Conservation (phyloP, 495 filamentous ascomycete species). For the Xylaria castorea region DNA sequence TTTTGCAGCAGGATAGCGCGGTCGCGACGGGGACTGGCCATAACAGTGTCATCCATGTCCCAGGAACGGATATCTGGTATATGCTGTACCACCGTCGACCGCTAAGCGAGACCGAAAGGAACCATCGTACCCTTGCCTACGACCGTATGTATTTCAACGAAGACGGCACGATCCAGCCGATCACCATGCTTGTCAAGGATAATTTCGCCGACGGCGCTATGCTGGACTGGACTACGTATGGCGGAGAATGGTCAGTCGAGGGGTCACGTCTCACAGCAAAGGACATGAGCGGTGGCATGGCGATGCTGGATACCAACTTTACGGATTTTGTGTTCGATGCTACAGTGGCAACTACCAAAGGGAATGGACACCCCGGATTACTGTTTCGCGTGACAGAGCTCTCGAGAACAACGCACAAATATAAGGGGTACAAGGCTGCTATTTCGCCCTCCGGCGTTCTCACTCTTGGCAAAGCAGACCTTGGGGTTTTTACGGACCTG, state of each 20-base stretch:
- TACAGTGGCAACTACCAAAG: conserved; percentile 27
- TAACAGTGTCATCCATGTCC: conserved; percentile 49
- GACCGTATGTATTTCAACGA: conserved; percentile 56
- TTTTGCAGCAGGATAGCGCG: conserved; percentile 46
- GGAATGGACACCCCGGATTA: conserved; percentile 37
- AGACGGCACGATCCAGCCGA: conserved; percentile 46
- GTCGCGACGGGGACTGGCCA: conserved; percentile 51
- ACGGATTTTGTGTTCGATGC: conserved; percentile 37
- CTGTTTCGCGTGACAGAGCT: conserved; percentile 36
- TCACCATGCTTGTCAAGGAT: conserved; percentile 50
- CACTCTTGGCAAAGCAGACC: conserved; percentile 31
- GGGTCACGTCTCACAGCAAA: conserved; percentile 28
- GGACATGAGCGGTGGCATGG: conserved; percentile 27
- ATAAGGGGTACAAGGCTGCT: conserved; percentile 38
- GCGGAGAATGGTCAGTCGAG: conserved; percentile 35
- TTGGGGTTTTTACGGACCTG: conserved; percentile 27
- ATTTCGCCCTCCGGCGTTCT: conserved; percentile 34
- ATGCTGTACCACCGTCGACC: conserved; percentile 57
- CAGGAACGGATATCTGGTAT: conserved; percentile 53
- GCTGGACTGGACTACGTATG: conserved; percentile 40
- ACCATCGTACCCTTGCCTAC: conserved; percentile 52
- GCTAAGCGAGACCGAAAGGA: conserved; percentile 46
- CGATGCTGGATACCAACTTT: conserved; percentile 43
- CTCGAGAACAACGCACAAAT: conserved; percentile 16
- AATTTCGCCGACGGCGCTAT: conserved; percentile 43